These are phyloP conservation scores for Dittrichia graveolens DNA, from an alignment of 129 eudicot genomes.

Conservation along the genomic window DNA sequence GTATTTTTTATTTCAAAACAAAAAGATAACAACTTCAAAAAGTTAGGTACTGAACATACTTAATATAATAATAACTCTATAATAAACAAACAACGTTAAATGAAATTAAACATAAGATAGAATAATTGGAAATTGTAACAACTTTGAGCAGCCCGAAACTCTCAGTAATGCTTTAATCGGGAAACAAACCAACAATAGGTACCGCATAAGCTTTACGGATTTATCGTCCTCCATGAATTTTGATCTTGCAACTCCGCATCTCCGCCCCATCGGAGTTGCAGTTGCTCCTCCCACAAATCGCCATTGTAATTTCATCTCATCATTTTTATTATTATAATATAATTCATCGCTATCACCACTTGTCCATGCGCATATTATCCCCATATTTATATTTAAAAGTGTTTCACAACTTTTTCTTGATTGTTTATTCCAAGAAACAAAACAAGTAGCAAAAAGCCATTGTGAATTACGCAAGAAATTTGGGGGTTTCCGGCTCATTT, in stretches of 20 bases:
- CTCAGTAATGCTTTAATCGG: background rate
- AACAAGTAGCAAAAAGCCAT: slow-evolving; percentile 14
- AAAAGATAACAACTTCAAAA: too few relatives aligned
- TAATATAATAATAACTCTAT: too few relatives aligned
- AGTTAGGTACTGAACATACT: too few relatives aligned
- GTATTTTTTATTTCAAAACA: too few relatives aligned
- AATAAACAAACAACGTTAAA: too few relatives aligned
- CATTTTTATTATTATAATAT: slow-evolving; percentile 3
- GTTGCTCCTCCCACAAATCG: slow-evolving; percentile 24
- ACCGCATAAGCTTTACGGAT: background rate
- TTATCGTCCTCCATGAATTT: background rate
- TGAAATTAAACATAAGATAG: too few relatives aligned
- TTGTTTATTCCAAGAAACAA: slow-evolving; percentile 20
- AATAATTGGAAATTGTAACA: too few relatives aligned
- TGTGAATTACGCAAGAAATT: slow-evolving; percentile 23
- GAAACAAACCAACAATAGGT: background rate
- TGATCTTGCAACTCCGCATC: slow-evolving; percentile 25
- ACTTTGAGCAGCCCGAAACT: background rate
- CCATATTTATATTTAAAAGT: background rate
- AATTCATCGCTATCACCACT: slow-evolving; percentile 32
- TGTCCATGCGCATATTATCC: slow-evolving; percentile 23
- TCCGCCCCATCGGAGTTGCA: slow-evolving; percentile 59
- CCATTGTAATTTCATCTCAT: background rate
- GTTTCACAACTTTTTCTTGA: background rate
- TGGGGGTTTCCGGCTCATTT: slow-evolving; percentile 12